Percentiles rank a stretch among this genome's conserved stretches.
These are phyloP conservation scores for Capsicum pubescens DNA, from an alignment of 257 asterid genomes.

Conservation along the genomic window DNA sequence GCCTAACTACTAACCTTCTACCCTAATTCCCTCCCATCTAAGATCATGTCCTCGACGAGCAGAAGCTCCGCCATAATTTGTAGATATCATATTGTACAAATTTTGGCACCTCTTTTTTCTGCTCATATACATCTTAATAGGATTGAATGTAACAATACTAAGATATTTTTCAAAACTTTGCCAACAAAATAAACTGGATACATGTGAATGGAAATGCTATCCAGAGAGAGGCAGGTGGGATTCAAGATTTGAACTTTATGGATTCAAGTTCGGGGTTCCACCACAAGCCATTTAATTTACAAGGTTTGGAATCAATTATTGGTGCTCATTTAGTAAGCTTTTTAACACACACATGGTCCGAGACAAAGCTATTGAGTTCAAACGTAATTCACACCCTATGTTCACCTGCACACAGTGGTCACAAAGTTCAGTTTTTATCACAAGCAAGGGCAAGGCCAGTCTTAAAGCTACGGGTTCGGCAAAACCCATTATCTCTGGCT, in stretches of 20 bases:
- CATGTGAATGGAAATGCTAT: background rate
- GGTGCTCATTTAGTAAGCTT: too few species aligned
- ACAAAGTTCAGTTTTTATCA: background rate
- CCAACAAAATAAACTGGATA: background rate
- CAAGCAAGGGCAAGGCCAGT: background rate
- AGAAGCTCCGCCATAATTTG: background rate
- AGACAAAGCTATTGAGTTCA: background rate
- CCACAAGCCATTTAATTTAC: background rate
- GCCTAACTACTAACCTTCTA: too few species aligned
- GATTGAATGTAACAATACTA: background rate
- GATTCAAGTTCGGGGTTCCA: background rate
- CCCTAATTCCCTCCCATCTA: too few species aligned
- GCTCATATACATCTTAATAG: background rate
- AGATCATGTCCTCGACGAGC: too few species aligned
- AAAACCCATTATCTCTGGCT: background rate
- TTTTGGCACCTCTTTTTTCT: background rate
- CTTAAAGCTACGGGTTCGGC: background rate
- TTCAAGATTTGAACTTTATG: background rate
- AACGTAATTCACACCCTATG: too few species aligned
- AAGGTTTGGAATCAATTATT: background rate
- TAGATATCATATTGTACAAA: background rate
- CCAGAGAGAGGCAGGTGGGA: background rate
- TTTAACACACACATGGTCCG: background rate
- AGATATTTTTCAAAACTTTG: background rate
- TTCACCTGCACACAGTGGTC: background rate